These are phyloP conservation scores for Alternaria gansuensis DNA, from an alignment of 2,329 filamentous ascomycete species.

Conservation along the genomic window DNA sequence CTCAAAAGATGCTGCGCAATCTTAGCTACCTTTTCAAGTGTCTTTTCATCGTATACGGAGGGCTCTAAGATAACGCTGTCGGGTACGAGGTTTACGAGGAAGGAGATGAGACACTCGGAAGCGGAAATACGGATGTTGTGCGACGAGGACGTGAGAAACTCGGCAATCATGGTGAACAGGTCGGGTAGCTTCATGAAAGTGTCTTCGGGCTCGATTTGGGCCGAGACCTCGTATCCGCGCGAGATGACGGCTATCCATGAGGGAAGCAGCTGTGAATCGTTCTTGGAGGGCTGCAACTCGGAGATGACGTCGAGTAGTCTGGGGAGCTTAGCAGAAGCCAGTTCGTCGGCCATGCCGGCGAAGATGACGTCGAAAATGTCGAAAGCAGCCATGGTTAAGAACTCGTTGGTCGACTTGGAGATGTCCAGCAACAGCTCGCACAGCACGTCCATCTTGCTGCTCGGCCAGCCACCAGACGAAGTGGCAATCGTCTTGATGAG, in stretches of 20 bases:
- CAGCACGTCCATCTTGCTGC: conserved; percentile 89
- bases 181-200: conserved; percentile 91
- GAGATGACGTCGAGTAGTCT: conserved; percentile 89
- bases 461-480: conserved; percentile 93
- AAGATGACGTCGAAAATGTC: conserved; percentile 99
- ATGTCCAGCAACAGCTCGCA: conserved; percentile 91
- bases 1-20: conserved; percentile 78
- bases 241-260: conserved; percentile 97
- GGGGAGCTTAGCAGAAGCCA: conserved; percentile 88
- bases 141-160: conserved; percentile 84
- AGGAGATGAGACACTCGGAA: conserved; percentile 92
- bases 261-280: conserved; percentile 92
- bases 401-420: conserved; percentile 89
- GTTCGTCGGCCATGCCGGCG: conserved; percentile 84
- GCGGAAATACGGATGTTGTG: conserved; percentile 95
- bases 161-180: conserved; percentile 79
- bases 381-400: conserved; percentile 94
- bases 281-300: conserved; percentile 88
- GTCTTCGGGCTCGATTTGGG: conserved; percentile 86
- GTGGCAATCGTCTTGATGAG: conserved; percentile 88
- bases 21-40: conserved; percentile 80
- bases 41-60: conserved; percentile 91
- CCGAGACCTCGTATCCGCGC: conserved; percentile 90
- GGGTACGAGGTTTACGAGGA: conserved; percentile 89
- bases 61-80: conserved; percentile 83